Base-by-base conservation (phyloP, 2,329 filamentous ascomycete species). In the Beauveria bassiana region DNA sequence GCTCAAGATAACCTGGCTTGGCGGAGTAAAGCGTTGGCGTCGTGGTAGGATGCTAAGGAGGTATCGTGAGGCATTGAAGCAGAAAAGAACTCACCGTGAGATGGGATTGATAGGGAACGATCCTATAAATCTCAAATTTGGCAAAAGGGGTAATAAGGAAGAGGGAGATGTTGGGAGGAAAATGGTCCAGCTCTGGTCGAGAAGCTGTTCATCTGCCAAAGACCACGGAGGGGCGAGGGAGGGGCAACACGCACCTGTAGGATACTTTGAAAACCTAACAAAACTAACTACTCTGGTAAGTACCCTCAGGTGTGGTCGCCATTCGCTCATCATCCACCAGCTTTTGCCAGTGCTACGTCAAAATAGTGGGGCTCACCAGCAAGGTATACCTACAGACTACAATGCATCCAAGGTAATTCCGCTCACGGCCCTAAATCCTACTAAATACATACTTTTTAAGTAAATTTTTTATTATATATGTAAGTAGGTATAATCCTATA, bases 151-250 rank as follows among this genome's bases (percentile, higher is more conserved):
- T 40, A 24, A 52, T 56, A 34, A 46, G 52, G 31, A 42, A 54
- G 52, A 55, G 50, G 52, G 49, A 54, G 52, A 56, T 58, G 58
- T 61, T 61, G 46, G 38, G 52, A 61, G 55, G 50, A 47, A 55
- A 62, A 56, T 59, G 57, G 58, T 54, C 57, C 49, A 46, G 46
- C 47, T 46, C 45, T 34, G 57, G 40, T 42, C 26, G 46, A 52
- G 59, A 61, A 61, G 59, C 59, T 61, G 31, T 51, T 61, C 56
- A 56, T 61, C 42, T 49, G 43, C 50, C 42, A 52, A 28, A 24
- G 42, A 24, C 31, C 43, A 55, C 42, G 59, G 59, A 61, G 59
- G 59, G 59, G 57, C 57, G 16, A 52, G 47, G 28, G 59, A 61
- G 59, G 59, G 59, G 59, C 43, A 55, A 61, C 18, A 9, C 24